phyloP scores from a whole-genome alignment of 2,329 filamentous ascomycete species.

The Hysterium pulicare region DNA sequence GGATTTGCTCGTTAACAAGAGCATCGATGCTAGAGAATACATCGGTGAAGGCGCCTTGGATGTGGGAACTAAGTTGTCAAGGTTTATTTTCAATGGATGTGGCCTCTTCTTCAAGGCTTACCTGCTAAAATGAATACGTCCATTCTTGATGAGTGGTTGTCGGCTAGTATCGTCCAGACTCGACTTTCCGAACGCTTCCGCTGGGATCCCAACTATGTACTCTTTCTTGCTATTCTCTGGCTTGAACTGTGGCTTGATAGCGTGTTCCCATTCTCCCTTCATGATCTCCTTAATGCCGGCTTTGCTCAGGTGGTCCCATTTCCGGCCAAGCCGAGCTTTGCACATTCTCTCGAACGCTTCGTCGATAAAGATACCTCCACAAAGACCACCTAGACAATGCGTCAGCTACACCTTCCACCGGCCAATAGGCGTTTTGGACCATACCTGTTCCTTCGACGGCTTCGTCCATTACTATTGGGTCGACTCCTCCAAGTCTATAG shows the following conservation, averaged over 20 bases:
- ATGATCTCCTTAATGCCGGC: constrained; percentile 14
- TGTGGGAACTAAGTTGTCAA: neutral
- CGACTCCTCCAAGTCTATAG: constrained; percentile 7
- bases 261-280: constrained; percentile 19
- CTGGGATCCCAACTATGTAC: neutral
- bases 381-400: constrained; percentile 9
- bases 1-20: neutral
- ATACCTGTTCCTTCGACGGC: constrained; percentile 4
- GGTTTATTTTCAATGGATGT: neutral
- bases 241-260: constrained; percentile 18
- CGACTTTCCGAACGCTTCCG: neutral
- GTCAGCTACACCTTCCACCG: too few species aligned
- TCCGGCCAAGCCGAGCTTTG: constrained; percentile 8
- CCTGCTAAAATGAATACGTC: too few species aligned
- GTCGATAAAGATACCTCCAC: constrained; percentile 17
- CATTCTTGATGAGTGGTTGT: neutral
- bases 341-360: constrained; percentile 15
- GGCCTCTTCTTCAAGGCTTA: too few species aligned
- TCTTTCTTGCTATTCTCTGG: constrained; percentile 1
- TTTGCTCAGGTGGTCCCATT: constrained; percentile 9
- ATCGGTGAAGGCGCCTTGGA: neutral
- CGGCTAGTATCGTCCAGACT: neutral
- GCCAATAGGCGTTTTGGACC: too few species aligned
- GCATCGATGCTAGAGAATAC: neutral
- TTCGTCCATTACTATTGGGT: constrained; percentile 3